Percentiles rank a stretch among this genome's conserved stretches.
phyloP scores from a whole-genome alignment of 2,329 filamentous ascomycete genomes.

The Periconia sp. region DNA sequence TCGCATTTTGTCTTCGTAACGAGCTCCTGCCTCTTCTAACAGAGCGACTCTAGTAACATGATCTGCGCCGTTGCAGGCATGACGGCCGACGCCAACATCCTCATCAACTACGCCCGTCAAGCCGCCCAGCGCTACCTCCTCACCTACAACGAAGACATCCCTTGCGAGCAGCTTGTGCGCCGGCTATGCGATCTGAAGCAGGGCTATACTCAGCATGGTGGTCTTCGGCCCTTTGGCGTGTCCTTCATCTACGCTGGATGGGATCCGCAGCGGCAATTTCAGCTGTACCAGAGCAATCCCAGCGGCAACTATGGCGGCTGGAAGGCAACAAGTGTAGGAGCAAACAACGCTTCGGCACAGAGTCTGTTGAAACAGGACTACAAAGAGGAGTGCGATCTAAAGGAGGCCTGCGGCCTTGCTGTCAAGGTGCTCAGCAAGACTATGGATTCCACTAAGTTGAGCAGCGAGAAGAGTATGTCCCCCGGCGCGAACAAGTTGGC shows the following conservation, averaged over 20 bases:
- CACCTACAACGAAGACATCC: constrained; percentile 99
- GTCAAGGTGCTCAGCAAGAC: constrained; percentile 99
- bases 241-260: constrained; percentile 99
- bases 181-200: constrained; percentile 98
- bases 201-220: constrained; percentile 98
- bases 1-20: not conserved
- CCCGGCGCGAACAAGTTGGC: not conserved
- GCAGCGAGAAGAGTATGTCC: constrained; percentile 94
- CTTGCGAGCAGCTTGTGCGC: constrained; percentile 97
- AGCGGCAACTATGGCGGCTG: constrained; percentile 98
- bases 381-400: constrained; percentile 95
- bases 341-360: constrained; percentile 97
- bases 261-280: constrained; percentile 95
- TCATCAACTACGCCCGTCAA: constrained; percentile 99
- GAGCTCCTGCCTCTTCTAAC: constrained; percentile 13
- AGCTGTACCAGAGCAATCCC: constrained; percentile 98
- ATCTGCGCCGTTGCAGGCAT: constrained; percentile 99
- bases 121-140: constrained; percentile 96
- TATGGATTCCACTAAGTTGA: constrained; percentile 98
- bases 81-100: constrained; percentile 99
- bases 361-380: constrained; percentile 99
- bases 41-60: constrained; percentile 78
- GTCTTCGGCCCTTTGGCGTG: constrained; percentile 95
- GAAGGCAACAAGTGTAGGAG: constrained; percentile 98
- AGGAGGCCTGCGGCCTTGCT: constrained; percentile 95